phyloP scores from a whole-genome alignment of 2,329 filamentous ascomycete genomes.

The Stachybotrys chartarum region DNA sequence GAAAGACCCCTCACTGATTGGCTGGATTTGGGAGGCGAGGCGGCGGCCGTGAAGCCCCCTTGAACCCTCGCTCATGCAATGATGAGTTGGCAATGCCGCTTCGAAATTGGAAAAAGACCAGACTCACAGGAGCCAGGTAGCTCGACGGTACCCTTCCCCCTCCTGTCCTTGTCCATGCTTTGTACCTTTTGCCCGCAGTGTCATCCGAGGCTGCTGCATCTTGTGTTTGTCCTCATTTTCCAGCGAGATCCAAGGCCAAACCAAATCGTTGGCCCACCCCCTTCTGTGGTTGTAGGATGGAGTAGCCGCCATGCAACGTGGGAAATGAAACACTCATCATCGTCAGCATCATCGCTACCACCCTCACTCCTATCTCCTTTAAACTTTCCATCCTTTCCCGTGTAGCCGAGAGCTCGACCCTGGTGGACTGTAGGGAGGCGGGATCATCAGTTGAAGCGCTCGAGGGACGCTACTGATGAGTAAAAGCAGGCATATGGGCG shows the following conservation, averaged over 20 bases:
- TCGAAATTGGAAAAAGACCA: constrained; percentile 21
- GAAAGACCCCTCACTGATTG: constrained; percentile 16
- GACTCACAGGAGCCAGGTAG: constrained; percentile 11
- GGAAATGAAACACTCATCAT: neutral
- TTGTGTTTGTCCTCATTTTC: too few species aligned
- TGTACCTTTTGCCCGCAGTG: neutral
- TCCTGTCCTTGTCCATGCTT: neutral
- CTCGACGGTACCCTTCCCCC: constrained; percentile 2
- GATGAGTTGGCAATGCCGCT: constrained; percentile 67
- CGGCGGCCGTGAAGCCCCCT: constrained; percentile 18
- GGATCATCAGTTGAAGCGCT: too few species aligned
- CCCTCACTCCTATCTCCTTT: neutral
- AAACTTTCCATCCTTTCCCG: too few species aligned
- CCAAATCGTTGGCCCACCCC: neutral
- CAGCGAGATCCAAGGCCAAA: too few species aligned
- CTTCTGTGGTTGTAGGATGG: neutral
- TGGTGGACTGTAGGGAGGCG: too few species aligned
- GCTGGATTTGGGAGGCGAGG: constrained; percentile 10
- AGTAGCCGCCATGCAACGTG: neutral
- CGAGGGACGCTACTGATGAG: too few species aligned
- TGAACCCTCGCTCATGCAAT: constrained; percentile 53
- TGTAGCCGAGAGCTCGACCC: too few species aligned
- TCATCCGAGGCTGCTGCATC: neutral
- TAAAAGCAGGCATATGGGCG: too few species aligned
- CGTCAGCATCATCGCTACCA: neutral